Evolutionary conservation across 2,329 filamentous ascomycete genomes (phyloP), one percentile per base, ranked within the genome.

Genomic region (Trichoderma brevicompactum): DNA sequence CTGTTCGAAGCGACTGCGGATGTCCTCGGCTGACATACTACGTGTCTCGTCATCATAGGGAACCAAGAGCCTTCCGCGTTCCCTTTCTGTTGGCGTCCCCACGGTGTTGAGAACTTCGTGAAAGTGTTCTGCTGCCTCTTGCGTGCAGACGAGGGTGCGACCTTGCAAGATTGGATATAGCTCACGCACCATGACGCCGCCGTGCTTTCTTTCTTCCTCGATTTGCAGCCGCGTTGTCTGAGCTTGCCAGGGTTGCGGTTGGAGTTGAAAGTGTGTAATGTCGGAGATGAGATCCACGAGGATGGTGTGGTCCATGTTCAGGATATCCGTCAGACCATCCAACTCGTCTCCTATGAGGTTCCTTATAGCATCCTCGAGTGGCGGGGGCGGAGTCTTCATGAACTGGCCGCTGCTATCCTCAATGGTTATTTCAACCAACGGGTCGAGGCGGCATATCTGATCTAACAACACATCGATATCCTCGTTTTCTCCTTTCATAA

Each of bases 291-390:
- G 71, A 48, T 78, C 76, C 46, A 80, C 75, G 13, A 80, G 75
- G 46, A 79, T 73, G 6, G 78, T 79, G 63, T 79, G 78, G 49
- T 80, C 79, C 60, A 80, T 70, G 65, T 80, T 80, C 19, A 80
- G 65, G 5, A 75, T 78, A 0, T 68, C 17, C 5, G 78, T 78
- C 17, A 80, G 75, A 8, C 71, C 70, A 15, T 69, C 72, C 13
- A 76, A 68, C 49, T 75, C 72, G 61, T 77, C 67, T 2, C 73
- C 71, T 7, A 78, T 62, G 1, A 80, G 70, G 13, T 73, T 75
- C 5, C 65, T 50, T 8, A 79, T 67, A 19, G 76, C 75, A 15
- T 58, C 65, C 0, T 72, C 68, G 10, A 78, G 64, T 5, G 63
- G 23, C 1, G 75, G 75, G 9, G 70, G 58, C 0, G 72, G 65